A percentile compares a stretch with the other conserved stretches of the same genome.
These are phyloP conservation scores for Dothistroma pini DNA, from an alignment of 2,329 filamentous ascomycete species.

Conservation along the genomic window DNA sequence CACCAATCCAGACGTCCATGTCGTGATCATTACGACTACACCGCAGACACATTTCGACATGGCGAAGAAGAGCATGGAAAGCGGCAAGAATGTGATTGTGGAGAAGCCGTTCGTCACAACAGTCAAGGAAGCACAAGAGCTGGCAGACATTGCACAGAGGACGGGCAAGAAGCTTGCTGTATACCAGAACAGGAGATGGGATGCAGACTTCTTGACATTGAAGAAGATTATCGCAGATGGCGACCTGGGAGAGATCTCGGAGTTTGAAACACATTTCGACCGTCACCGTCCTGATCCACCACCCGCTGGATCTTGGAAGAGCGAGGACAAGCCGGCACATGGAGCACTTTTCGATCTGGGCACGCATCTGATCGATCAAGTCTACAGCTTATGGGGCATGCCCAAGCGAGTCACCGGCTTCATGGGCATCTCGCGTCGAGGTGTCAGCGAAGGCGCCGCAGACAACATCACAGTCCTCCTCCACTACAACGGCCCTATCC, in stretches of 20 bases:
- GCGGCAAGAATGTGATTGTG: constrained; percentile 73
- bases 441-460: constrained; percentile 48
- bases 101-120: constrained; percentile 82
- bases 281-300: constrained; percentile 61
- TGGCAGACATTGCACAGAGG: constrained; percentile 45
- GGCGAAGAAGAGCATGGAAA: constrained; percentile 60
- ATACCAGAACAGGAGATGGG: constrained; percentile 65
- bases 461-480: constrained; percentile 60
- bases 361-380: constrained; percentile 73
- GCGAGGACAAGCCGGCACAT: constrained; percentile 59
- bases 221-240: constrained; percentile 58
- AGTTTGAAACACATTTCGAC: constrained; percentile 79
- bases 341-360: constrained; percentile 72
- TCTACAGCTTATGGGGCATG: constrained; percentile 65
- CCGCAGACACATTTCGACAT: constrained; percentile 68
- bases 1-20: constrained; percentile 61
- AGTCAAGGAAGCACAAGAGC: constrained; percentile 61
- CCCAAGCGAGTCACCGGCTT: constrained; percentile 65
- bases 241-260: constrained; percentile 65
- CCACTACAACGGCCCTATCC: constrained; percentile 59
- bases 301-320: constrained; percentile 59
- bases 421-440: constrained; percentile 63
- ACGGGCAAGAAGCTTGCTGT: constrained; percentile 44
- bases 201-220: constrained; percentile 71
- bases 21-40: constrained; percentile 68